Percentiles rank a stretch among this genome's conserved stretches.
These are phyloP conservation scores for Trichosporon faecale DNA, from an alignment of 1,284 basidiomycete species.

Conservation along the genomic window DNA sequence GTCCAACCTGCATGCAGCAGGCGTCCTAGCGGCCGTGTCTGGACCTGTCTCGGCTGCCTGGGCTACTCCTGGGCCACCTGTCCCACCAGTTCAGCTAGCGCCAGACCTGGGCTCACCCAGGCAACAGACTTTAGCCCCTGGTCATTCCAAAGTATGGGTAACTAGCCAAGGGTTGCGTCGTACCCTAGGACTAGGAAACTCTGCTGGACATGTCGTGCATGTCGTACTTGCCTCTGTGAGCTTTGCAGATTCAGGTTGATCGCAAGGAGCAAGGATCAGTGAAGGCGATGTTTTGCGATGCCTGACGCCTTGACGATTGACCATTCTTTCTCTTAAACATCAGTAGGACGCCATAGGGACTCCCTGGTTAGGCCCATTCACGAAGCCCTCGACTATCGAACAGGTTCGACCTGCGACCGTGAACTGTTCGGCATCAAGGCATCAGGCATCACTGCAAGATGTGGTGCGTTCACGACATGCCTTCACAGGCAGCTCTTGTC, in stretches of 20 bases:
- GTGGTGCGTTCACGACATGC: slow-evolving; percentile 11
- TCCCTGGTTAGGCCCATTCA: slow-evolving; percentile 9
- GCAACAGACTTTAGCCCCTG: neutral
- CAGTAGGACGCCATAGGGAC: neutral
- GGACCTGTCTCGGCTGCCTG: slow-evolving; percentile 7
- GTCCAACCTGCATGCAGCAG: neutral
- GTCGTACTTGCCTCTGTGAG: slow-evolving; percentile 5
- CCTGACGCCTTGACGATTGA: neutral
- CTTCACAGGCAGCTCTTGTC: slow-evolving; percentile 6
- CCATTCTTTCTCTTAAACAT: slow-evolving; percentile 2
- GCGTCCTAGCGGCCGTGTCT: neutral
- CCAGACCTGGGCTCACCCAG: neutral
- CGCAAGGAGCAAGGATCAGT: neutral
- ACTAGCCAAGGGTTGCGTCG: neutral
- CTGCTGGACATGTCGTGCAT: neutral
- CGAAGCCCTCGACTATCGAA: neutral
- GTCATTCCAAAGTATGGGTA: slow-evolving; percentile 11
- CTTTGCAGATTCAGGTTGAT: neutral
- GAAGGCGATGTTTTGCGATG: neutral
- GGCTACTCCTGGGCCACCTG: neutral
- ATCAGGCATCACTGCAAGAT: neutral
- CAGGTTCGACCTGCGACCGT: neutral
- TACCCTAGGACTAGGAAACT: slow-evolving; percentile 1
- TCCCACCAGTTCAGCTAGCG: neutral
- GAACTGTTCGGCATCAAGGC: no score